Evolutionary conservation across 176 grass and related monocot species (phyloP).

Genomic region (Oryza officinalis): DNA sequence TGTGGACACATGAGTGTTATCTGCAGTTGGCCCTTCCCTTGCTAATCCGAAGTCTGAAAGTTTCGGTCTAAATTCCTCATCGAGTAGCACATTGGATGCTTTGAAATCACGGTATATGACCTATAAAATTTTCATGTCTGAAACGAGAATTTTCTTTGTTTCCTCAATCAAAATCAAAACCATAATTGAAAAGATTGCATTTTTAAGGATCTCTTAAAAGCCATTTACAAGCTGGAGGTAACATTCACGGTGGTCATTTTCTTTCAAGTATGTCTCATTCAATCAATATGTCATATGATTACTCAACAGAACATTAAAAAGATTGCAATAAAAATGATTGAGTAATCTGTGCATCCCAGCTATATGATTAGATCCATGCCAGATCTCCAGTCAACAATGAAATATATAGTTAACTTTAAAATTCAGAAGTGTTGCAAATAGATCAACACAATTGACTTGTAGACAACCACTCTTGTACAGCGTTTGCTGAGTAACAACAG

Average conservation of each 20-base stretch:
- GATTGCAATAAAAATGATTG: constrained; percentile 1
- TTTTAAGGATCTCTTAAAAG: not conserved
- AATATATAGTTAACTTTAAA: not conserved
- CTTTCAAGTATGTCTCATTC: not conserved
- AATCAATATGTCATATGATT: constrained; percentile 2
- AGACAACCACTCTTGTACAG: not conserved
- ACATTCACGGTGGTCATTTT: not conserved
- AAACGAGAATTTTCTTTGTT: not conserved
- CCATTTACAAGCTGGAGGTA: not conserved
- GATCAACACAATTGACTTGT: not conserved
- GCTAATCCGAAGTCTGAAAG: constrained; percentile 82
- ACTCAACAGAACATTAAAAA: not conserved
- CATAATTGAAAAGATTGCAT: not conserved
- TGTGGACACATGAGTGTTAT: constrained; percentile 69
- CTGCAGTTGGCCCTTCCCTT: constrained; percentile 64
- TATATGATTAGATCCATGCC: not conserved
- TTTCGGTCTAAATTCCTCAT: constrained; percentile 74
- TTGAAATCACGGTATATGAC: constrained; percentile 87
- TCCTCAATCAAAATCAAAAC: constrained; percentile 6
- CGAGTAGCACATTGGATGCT: constrained; percentile 72
- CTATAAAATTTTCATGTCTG: constrained; percentile 19
- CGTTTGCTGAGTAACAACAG: not conserved
- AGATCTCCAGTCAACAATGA: not conserved
- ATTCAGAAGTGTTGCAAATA: not conserved
- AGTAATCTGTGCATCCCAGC: constrained; percentile 4